Conservation (phyloP, 495 filamentous ascomycete species). For the Aspergillus bridgeri region DNA sequence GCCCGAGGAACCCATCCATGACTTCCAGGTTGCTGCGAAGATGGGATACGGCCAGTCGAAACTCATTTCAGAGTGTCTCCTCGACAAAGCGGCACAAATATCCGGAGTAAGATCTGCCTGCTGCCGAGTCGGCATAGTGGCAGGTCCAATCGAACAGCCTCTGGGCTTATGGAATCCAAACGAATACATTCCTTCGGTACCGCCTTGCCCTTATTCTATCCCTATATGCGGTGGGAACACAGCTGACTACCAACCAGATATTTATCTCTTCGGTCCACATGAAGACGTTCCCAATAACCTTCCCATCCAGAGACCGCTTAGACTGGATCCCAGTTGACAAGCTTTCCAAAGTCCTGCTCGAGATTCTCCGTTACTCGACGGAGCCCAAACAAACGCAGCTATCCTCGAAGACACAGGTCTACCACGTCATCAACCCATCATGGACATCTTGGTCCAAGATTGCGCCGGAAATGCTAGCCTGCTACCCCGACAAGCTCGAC, state of each 20-base stretch:
- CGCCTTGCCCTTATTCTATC: background rate
- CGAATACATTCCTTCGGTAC: constrained; percentile 2
- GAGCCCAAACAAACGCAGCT: background rate
- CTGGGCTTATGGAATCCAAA: constrained; percentile 1
- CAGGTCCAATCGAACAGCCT: background rate
- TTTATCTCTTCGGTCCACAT: background rate
- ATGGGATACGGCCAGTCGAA: constrained; percentile 54
- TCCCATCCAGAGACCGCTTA: constrained; percentile 1
- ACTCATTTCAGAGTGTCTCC: constrained; percentile 16
- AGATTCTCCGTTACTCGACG: background rate
- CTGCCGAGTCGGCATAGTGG: background rate
- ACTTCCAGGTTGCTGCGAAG: constrained; percentile 32
- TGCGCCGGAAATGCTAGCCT: background rate
- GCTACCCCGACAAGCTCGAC: background rate
- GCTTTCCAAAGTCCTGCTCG: constrained; percentile 1
- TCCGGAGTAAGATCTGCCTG: background rate
- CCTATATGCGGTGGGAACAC: background rate
- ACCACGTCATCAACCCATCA: constrained; percentile 4
- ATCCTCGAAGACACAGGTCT: background rate
- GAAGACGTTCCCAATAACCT: background rate
- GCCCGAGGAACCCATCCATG: constrained; percentile 45
- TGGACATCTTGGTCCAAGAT: constrained; percentile 1
- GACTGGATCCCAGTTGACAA: constrained; percentile 3
- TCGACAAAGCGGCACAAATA: background rate
- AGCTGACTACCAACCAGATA: background rate